Evolutionary conservation across 352 stramenopile genomes (phyloP), one percentile per base, ranked within the genome.

Genomic region (Phytophthora pini): DNA sequence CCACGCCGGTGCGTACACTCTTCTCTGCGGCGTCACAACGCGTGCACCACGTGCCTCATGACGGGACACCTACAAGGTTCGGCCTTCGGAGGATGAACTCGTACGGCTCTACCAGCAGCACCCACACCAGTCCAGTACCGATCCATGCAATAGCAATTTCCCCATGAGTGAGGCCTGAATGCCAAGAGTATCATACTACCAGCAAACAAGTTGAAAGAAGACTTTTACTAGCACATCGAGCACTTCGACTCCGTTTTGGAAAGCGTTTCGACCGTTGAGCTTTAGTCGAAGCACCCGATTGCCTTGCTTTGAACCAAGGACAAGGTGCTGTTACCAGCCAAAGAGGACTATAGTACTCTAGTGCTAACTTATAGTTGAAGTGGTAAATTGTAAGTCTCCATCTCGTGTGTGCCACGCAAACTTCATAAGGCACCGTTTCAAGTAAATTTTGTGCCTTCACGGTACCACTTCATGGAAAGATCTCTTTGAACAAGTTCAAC

Each of bases 1-100:
- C 81, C 4, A 87, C 78, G 5, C 65, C 58, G 4, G 32, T 68
- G 26, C 65, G 52, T 20, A 56, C 45, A 4, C 52, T 68, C 45
- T 72, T 69, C 27, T 72, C 65, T 1, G 47, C 59, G 6, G 50
- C 58, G 1, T 68, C 65, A 22, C 65, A 72, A 36, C 65, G 65
- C 10, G 58, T 71, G 5, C 63, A 71, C 34, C 56, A 71, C 24
- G 26, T 54, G 5, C 45, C 63, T 11, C n/a, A 47, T 20, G 62
- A 70, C 20, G 47, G 45, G 1, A 70, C 63, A 4, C 63, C 63
- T 4, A 53, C 63, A 15, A 61, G 48, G 15, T 49, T 55, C 1
- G 10, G 26, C 24, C 44, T 66, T 29, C 41, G 63, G 7, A 57
- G 63, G 11, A 55, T 57, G 43, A 67, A 53, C 27, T 71, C 56